These are phyloP conservation scores for Rhizoctonia solani DNA, from an alignment of 1,284 basidiomycete species.

Conservation along the genomic window DNA sequence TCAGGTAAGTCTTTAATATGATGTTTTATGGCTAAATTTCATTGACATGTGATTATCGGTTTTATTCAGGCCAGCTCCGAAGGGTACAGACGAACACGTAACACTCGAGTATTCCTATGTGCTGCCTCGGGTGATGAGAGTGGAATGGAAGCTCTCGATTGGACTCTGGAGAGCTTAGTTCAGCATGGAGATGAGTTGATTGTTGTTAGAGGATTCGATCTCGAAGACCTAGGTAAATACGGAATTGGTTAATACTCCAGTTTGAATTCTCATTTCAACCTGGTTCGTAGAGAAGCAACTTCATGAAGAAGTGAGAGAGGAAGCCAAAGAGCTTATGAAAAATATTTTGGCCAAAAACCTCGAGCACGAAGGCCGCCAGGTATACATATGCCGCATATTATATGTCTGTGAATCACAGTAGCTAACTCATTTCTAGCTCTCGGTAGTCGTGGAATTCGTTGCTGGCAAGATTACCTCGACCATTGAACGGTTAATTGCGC, in stretches of 20 bases:
- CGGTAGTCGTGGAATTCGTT: conserved; percentile 92
- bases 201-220: conserved; percentile 87
- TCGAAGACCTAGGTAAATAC: conserved; percentile 72
- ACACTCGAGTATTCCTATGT: conserved; percentile 89
- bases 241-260: neutral
- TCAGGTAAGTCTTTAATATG: conserved; percentile 45
- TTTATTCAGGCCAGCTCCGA: conserved; percentile 67
- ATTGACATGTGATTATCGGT: neutral
- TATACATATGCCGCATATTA: too few species aligned
- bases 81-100: conserved; percentile 76
- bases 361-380: conserved; percentile 80
- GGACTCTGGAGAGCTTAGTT: conserved; percentile 82
- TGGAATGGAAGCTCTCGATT: conserved; percentile 82
- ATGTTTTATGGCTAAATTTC: conserved; percentile 43
- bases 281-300: conserved; percentile 61
- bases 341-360: conserved; percentile 80
- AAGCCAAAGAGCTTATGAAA: conserved; percentile 84
- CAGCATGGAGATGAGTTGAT: conserved; percentile 96
- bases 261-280: too few species aligned
- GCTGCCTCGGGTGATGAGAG: conserved; percentile 89
- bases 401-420: neutral
- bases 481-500: conserved; percentile 88
- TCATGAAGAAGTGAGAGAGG: conserved; percentile 83
- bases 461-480: conserved; percentile 88
- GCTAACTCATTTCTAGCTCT: conserved; percentile 58